Conservation (phyloP, 2,329 filamentous ascomycete genomes). For the Neobulgaria alba region DNA sequence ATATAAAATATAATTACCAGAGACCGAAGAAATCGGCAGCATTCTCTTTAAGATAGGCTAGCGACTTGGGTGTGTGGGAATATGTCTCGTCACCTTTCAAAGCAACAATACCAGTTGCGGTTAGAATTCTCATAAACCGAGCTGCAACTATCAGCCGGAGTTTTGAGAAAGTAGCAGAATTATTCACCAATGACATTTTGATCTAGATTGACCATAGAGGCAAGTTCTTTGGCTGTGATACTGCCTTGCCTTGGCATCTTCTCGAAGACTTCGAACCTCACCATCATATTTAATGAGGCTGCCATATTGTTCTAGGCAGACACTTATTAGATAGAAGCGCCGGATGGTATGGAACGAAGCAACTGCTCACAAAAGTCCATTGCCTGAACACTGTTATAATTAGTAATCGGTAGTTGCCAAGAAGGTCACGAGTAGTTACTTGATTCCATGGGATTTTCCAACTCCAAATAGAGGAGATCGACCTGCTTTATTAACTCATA, state of each 20-base stretch:
- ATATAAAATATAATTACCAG: slow-evolving; percentile 11
- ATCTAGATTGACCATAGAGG: slow-evolving; percentile 8
- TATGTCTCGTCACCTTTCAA: slow-evolving; percentile 13
- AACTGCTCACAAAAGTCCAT: not conserved
- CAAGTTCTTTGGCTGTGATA: not conserved
- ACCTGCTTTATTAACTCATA: slow-evolving; percentile 8
- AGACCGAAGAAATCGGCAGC: slow-evolving; percentile 17
- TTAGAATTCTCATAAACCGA: slow-evolving; percentile 16
- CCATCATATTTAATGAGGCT: slow-evolving; percentile 1
- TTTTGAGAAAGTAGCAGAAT: not conserved
- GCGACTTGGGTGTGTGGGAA: slow-evolving; percentile 16
- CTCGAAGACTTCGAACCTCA: not conserved
- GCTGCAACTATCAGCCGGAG: slow-evolving; percentile 4
- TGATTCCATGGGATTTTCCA: slow-evolving; percentile 10
- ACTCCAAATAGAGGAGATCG: slow-evolving; percentile 5
- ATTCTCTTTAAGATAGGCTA: slow-evolving; percentile 12
- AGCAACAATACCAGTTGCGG: slow-evolving; percentile 11
- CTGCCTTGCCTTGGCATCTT: slow-evolving; percentile 1
- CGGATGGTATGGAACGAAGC: not conserved
- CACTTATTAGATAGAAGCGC: not conserved
- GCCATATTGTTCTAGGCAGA: not conserved
- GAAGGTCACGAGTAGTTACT: not conserved
- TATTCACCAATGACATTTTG: slow-evolving; percentile 15
- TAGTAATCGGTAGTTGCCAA: not conserved
- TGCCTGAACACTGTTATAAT: not conserved